These are phyloP conservation scores for Ceratobasidium sp. DNA, from an alignment of 1,284 basidiomycete genomes.

Conservation along the genomic window DNA sequence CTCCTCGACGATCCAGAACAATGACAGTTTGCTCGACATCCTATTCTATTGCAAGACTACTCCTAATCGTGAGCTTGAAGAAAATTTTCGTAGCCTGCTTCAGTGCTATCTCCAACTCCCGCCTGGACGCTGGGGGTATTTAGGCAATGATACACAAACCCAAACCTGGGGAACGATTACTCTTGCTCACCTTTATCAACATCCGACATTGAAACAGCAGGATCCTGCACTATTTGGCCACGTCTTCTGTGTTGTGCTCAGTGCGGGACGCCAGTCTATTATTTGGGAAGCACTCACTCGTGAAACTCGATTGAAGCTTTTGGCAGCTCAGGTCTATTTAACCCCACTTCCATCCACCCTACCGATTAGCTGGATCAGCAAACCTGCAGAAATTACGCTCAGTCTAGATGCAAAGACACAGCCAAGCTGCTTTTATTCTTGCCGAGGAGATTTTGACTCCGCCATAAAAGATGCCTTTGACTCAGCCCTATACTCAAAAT, in stretches of 20 bases:
- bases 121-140: not conserved
- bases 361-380: not conserved
- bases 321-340: not conserved
- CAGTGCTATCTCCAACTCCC: not conserved
- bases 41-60: not conserved
- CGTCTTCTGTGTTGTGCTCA: constrained; percentile 12
- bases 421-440: not conserved
- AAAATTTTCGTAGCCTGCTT: not conserved
- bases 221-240: constrained; percentile 12
- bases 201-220: not conserved
- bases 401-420: not conserved
- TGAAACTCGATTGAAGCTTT: constrained; percentile 1
- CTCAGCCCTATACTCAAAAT: not conserved
- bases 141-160: not conserved
- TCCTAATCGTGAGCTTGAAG: not conserved
- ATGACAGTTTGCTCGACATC: not conserved
- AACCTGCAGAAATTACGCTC: not conserved
- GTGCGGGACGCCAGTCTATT: not conserved
- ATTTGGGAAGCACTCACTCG: not conserved
- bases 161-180: too few relatives aligned
- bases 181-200: not conserved
- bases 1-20: not conserved
- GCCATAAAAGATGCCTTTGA: not conserved
- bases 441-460: not conserved
- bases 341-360: not conserved